Evolutionary conservation across 495 filamentous ascomycete genomes (phyloP).

Genomic region (Neurospora sp.): DNA sequence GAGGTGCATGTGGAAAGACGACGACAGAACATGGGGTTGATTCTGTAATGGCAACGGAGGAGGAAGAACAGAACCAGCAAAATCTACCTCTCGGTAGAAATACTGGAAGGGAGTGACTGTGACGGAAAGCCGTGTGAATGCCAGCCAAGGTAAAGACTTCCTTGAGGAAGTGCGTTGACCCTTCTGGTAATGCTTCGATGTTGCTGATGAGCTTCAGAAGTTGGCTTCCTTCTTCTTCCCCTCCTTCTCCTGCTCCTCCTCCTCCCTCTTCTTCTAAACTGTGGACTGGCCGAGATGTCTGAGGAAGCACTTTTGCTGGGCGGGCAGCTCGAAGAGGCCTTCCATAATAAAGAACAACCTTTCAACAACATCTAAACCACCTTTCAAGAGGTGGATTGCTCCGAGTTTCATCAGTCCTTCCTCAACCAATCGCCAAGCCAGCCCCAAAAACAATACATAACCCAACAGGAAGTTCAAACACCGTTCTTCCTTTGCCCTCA

Average conservation of each 20-base stretch:
- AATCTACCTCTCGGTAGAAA: no score
- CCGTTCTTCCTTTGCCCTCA: background rate
- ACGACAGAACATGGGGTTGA: background rate
- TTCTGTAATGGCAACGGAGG: background rate
- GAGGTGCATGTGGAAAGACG: background rate
- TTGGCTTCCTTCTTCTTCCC: background rate
- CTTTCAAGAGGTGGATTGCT: background rate
- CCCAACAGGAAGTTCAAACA: background rate
- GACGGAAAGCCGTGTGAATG: background rate
- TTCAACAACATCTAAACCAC: no score
- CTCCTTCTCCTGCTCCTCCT: background rate
- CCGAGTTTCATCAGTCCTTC: background rate
- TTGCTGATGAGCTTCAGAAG: background rate
- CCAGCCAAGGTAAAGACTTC: background rate
- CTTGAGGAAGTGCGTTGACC: background rate
- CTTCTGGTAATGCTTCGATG: background rate
- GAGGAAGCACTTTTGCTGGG: no score
- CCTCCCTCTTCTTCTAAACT: no score
- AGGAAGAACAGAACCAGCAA: background rate
- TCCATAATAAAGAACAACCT: no score
- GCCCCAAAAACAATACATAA: background rate
- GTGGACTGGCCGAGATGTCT: no score
- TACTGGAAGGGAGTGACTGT: background rate
- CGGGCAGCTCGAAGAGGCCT: no score
- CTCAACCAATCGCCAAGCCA: background rate